Evolutionary conservation across 1,139 yeast genomes (phyloP).

Genomic region (Taiozyma onychis): DNA sequence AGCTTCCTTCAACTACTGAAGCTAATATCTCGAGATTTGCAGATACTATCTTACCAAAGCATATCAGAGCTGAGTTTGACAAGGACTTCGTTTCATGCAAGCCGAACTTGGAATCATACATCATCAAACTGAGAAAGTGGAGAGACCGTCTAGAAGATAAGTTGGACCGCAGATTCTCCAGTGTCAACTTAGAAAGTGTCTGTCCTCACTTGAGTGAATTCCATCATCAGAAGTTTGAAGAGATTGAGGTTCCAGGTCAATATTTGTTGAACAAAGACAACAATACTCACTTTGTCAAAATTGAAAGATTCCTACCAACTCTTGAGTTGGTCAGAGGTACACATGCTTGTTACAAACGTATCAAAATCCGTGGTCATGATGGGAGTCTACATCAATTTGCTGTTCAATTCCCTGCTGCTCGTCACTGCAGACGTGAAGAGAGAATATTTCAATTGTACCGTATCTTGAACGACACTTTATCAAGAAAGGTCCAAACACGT

Average conservation of each 20-base stretch:
- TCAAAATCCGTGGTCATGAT: conserved; percentile 89
- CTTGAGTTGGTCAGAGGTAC: conserved; percentile 88
- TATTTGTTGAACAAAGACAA: conserved; percentile 78
- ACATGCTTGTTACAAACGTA: conserved; percentile 85
- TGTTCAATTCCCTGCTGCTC: conserved; percentile 95
- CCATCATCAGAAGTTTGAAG: conserved; percentile 97
- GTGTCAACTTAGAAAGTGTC: conserved; percentile 77
- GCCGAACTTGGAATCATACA: conserved; percentile 87
- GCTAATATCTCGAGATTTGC: conserved; percentile 87
- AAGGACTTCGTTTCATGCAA: conserved; percentile 83
- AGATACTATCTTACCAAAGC: conserved; percentile 87
- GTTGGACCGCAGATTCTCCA: conserved; percentile 74
- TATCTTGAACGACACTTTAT: conserved; percentile 74
- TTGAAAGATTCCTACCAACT: conserved; percentile 87
- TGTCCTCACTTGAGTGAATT: conserved; percentile 96
- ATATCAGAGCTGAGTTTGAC: conserved; percentile 85
- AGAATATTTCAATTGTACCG: conserved; percentile 88
- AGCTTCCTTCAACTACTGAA: conserved; percentile 87
- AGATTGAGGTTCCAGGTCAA: conserved; percentile 96
- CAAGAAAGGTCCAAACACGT: conserved; percentile 81
- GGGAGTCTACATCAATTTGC: conserved; percentile 91
- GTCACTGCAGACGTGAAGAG: conserved; percentile 96
- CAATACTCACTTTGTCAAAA: conserved; percentile 83
- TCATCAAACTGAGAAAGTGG: conserved; percentile 83
- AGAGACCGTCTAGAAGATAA: conserved; percentile 88